Percentiles rank a stretch among this genome's conserved stretches.
Conservation (phyloP, 441 rosid species). For the Macaranga tanarius region DNA sequence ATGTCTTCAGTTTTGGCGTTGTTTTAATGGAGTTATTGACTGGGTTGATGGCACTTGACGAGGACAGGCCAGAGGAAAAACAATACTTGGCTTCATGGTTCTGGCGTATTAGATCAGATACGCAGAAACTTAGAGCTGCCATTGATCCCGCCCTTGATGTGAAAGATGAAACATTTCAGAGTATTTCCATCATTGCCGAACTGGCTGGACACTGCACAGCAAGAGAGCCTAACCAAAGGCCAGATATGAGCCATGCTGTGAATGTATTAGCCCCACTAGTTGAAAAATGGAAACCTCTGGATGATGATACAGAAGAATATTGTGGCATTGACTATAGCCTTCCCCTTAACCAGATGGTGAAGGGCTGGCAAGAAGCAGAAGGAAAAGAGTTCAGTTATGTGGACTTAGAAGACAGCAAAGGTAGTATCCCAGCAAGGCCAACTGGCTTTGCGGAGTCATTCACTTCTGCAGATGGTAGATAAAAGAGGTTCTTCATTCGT, state of each 20-base stretch:
- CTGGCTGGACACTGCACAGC: constrained; percentile 79
- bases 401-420: constrained; percentile 60
- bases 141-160: constrained; percentile 54
- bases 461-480: constrained; percentile 73
- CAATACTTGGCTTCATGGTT: constrained; percentile 72
- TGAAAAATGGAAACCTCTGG: constrained; percentile 68
- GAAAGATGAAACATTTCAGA: constrained; percentile 55
- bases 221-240: constrained; percentile 68
- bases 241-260: constrained; percentile 76
- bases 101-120: constrained; percentile 56
- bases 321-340: constrained; percentile 74
- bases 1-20: constrained; percentile 79
- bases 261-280: constrained; percentile 64
- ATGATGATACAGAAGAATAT: constrained; percentile 49
- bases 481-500: constrained; percentile 9
- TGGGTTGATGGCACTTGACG: constrained; percentile 68
- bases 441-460: constrained; percentile 66
- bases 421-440: constrained; percentile 75
- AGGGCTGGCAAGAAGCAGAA: constrained; percentile 79
- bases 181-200: constrained; percentile 51
- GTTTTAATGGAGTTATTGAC: constrained; percentile 73
- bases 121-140: constrained; percentile 53
- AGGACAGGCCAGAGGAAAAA: constrained; percentile 68
- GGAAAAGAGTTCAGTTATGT: constrained; percentile 52
- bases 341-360: constrained; percentile 72